Percentiles rank a stretch among this genome's conserved stretches.
Evolutionary conservation across 768 basidiomycete species (phyloP).

Genomic region (Serendipita sp.): DNA sequence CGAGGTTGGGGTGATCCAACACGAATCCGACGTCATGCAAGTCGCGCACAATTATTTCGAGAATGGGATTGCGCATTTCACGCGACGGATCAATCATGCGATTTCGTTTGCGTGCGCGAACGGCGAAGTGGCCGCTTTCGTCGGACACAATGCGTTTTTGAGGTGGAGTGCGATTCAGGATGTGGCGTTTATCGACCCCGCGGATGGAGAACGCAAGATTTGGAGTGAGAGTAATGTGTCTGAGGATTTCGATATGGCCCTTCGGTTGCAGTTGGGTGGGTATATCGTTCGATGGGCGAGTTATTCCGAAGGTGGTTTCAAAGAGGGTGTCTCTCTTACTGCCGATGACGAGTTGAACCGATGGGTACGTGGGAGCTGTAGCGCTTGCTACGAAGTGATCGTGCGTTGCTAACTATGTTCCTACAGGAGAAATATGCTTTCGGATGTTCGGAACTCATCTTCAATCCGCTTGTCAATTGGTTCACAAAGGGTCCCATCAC

Average conservation of each 20-base stretch:
- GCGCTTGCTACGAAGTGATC: too few species aligned
- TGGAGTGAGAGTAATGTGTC: conserved; percentile 75
- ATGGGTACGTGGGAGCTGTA: conserved; percentile 16
- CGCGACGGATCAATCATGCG: conserved; percentile 30
- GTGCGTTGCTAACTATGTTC: not conserved
- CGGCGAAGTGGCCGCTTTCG: conserved; percentile 29
- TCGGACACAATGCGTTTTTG: conserved; percentile 27
- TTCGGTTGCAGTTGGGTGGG: conserved; percentile 27
- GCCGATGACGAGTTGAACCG: conserved; percentile 26
- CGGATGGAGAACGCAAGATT: conserved; percentile 49
- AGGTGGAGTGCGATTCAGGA: conserved; percentile 81
- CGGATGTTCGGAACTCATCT: conserved; percentile 39
- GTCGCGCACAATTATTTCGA: conserved; percentile 24
- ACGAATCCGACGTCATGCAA: conserved; percentile 70
- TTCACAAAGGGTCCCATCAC: conserved; percentile 68
- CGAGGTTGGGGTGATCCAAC: conserved; percentile 78
- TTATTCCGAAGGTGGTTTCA: conserved; percentile 22
- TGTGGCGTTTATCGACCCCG: conserved; percentile 54
- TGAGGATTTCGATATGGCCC: conserved; percentile 72
- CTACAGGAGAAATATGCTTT: conserved; percentile 58
- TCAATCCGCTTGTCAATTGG: conserved; percentile 71
- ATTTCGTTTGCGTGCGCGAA: conserved; percentile 25
- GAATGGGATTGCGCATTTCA: conserved; percentile 23
- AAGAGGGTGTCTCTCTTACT: conserved; percentile 26
- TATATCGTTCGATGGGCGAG: conserved; percentile 22